phyloP scores from a whole-genome alignment of 2,329 filamentous ascomycete species.

The Capronia americana region DNA sequence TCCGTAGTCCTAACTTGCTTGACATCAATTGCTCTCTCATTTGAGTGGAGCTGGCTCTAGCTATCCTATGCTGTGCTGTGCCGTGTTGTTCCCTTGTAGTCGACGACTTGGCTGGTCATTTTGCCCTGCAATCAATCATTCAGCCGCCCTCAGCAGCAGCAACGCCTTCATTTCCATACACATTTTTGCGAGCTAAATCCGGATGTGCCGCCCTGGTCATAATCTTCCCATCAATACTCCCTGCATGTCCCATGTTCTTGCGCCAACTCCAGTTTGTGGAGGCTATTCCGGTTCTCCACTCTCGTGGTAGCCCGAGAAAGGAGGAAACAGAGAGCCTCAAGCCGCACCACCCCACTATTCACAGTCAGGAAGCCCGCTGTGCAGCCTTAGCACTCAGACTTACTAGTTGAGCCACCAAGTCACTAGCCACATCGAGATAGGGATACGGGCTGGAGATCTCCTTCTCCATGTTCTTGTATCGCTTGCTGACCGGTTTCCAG shows the following conservation, averaged over 20 bases:
- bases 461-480: constrained; percentile 77
- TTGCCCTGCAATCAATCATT: background rate
- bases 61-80: background rate
- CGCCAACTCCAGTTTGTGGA: background rate
- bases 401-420: constrained; percentile 90
- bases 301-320: constrained; percentile 7
- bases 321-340: constrained; percentile 20
- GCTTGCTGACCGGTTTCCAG: constrained; percentile 58
- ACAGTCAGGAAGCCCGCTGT: constrained; percentile 23
- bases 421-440: constrained; percentile 90
- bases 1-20: background rate
- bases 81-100: background rate
- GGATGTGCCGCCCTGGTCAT: background rate
- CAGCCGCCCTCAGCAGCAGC: background rate
- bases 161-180: constrained; percentile 1
- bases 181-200: background rate
- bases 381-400: constrained; percentile 64
- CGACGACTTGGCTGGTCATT: background rate
- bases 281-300: background rate
- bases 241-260: background rate
- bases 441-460: constrained; percentile 94
- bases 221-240: background rate
- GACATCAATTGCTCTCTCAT: background rate
- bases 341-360: constrained; percentile 34
- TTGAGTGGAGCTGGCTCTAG: background rate